These are phyloP conservation scores for Fragosphaeria purpurea DNA, from an alignment of 2,329 filamentous ascomycete species.

Conservation along the genomic window DNA sequence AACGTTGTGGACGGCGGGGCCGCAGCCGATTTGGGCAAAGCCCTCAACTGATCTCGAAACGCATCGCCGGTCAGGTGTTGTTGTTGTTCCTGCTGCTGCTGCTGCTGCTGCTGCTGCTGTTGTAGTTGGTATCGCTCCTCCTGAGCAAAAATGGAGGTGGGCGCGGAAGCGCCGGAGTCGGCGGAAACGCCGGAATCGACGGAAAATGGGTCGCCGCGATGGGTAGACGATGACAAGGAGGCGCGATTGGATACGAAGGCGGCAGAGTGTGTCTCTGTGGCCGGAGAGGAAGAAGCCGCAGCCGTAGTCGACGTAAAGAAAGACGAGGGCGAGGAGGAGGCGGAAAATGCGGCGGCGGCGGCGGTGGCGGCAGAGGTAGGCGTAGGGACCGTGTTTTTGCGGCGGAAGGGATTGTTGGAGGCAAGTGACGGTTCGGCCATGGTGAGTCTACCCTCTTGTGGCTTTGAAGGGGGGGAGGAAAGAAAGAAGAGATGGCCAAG, in stretches of 20 bases:
- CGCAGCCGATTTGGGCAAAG: conserved; percentile 21
- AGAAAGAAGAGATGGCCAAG: too few species aligned
- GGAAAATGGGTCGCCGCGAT: neutral
- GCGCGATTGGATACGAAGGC: conserved; percentile 6
- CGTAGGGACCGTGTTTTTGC: conserved; percentile 21
- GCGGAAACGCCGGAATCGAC: conserved; percentile 4
- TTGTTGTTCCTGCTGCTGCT: neutral
- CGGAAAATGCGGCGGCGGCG: neutral
- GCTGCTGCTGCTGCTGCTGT: neutral
- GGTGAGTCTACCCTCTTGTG: conserved; percentile 3
- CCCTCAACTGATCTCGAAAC: conserved; percentile 21
- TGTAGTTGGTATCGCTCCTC: neutral
- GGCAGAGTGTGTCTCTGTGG: conserved; percentile 15
- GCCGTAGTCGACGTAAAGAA: neutral
- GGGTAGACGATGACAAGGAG: neutral
- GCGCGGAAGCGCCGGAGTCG: conserved; percentile 7
- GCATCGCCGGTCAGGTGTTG: conserved; percentile 19
- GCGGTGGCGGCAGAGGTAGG: neutral
- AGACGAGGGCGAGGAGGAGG: neutral
- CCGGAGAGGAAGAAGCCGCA: conserved; percentile 3
- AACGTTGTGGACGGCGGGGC: conserved; percentile 25
- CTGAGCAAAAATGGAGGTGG: conserved; percentile 4
- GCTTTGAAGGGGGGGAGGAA: too few species aligned
- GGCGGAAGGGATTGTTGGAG: conserved; percentile 45
- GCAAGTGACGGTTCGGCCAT: conserved; percentile 28